A percentile compares a stretch with the other conserved stretches of the same genome.
Conservation (phyloP, 345 rosid genomes). For the Adansonia digitata region DNA sequence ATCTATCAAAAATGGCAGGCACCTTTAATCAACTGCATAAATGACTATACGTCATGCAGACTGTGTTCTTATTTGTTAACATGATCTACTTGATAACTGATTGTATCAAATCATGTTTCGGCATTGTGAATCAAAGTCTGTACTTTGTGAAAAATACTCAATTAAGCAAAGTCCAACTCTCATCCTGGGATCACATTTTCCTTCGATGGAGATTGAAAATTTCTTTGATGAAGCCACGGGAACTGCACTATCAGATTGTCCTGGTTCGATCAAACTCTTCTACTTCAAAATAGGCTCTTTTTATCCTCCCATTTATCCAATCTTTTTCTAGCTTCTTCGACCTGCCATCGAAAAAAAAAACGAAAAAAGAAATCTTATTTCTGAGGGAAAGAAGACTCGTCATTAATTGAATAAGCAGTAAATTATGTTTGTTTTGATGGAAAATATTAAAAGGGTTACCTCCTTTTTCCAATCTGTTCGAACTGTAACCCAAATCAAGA, state of each 20-base stretch:
- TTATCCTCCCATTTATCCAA: slow-evolving; percentile 32
- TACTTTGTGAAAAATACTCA: too few species aligned
- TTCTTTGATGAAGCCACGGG: background rate
- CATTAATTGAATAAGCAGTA: background rate
- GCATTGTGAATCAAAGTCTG: too few species aligned
- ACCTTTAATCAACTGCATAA: background rate
- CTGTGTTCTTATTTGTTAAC: background rate
- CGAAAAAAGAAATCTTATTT: background rate
- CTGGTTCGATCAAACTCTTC: background rate
- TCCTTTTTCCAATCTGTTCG: slow-evolving; percentile 65
- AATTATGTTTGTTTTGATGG: background rate
- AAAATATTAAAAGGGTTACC: slow-evolving; percentile 17
- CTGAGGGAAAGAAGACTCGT: background rate
- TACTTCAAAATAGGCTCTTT: slow-evolving; percentile 8
- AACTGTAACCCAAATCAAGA: slow-evolving; percentile 54
- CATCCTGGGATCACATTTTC: background rate
- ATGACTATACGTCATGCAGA: background rate
- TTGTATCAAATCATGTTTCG: background rate
- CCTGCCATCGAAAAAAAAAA: slow-evolving; percentile 22
- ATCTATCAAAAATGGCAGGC: background rate
- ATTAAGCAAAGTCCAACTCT: too few species aligned
- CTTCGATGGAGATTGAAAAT: background rate
- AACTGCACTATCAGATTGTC: background rate
- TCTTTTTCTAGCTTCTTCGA: slow-evolving; percentile 31
- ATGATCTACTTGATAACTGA: background rate